These are phyloP conservation scores for Secale cereale DNA, from an alignment of 176 grass and related monocot species.

Conservation along the genomic window DNA sequence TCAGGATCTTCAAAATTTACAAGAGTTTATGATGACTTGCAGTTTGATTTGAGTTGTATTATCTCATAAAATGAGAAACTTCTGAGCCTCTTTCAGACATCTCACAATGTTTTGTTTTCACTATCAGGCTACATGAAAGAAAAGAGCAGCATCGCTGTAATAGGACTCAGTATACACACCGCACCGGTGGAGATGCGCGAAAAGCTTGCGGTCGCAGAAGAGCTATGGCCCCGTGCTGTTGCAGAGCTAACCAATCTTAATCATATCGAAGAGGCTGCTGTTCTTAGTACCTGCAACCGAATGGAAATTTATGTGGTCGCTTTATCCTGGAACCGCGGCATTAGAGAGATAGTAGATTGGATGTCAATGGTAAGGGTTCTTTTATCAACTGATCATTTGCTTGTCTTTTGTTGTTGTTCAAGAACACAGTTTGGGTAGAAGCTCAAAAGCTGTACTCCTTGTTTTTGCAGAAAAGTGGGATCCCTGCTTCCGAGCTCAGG, in stretches of 20 bases:
- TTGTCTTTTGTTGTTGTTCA: not conserved
- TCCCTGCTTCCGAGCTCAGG: constrained; percentile 66
- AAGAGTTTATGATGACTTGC: not conserved
- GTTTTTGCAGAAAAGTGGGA: constrained; percentile 67
- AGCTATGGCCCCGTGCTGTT: constrained; percentile 84
- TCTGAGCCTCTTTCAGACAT: not conserved
- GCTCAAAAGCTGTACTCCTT: not conserved
- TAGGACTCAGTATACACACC: constrained; percentile 89
- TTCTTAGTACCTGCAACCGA: constrained; percentile 95
- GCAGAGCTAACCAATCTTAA: constrained; percentile 74
- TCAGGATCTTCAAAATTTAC: not conserved
- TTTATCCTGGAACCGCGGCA: constrained; percentile 89
- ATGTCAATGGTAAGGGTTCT: constrained; percentile 77
- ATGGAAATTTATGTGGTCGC: constrained; percentile 97
- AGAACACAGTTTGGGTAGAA: constrained; percentile 11
- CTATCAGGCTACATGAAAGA: constrained; percentile 96
- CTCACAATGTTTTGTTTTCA: constrained; percentile 26
- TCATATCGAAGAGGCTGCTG: constrained; percentile 96
- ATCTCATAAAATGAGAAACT: not conserved
- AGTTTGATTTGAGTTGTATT: not conserved
- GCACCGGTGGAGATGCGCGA: constrained; percentile 93
- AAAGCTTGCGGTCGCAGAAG: constrained; percentile 90
- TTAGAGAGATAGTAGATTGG: constrained; percentile 94
- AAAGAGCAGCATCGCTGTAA: constrained; percentile 84
- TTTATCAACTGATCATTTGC: not conserved